phyloP scores from a whole-genome alignment of 1,139 yeast genomes.

The Yarrowia galli region DNA sequence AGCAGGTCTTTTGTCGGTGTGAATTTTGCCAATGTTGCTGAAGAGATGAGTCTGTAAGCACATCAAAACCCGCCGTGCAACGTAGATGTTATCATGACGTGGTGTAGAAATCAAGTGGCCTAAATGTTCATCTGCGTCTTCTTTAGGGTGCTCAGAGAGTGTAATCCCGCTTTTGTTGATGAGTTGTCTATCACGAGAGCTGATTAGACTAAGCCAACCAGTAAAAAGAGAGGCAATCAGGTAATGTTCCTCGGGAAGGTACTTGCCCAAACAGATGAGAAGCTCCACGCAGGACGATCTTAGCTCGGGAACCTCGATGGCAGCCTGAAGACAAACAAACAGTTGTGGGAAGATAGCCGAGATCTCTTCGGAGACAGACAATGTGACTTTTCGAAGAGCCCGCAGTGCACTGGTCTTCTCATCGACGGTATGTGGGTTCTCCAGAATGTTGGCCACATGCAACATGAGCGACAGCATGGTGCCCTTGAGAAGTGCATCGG shows the following conservation, averaged over 20 bases:
- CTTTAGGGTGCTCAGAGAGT: slow-evolving; percentile 43
- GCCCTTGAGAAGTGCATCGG: slow-evolving; percentile 2
- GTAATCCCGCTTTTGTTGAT: slow-evolving; percentile 21
- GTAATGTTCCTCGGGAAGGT: slow-evolving; percentile 4
- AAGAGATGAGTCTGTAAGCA: slow-evolving; percentile 66
- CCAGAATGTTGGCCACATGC: slow-evolving; percentile 21
- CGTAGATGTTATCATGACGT: slow-evolving; percentile 72
- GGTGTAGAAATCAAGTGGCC: slow-evolving; percentile 56
- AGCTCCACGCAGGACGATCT: slow-evolving; percentile 14
- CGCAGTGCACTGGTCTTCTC: slow-evolving; percentile 23
- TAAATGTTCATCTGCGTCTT: slow-evolving; percentile 43
- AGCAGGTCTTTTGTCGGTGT: slow-evolving; percentile 8
- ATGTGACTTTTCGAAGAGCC: slow-evolving; percentile 11
- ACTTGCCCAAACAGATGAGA: slow-evolving; percentile 7
- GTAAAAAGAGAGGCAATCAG: slow-evolving; percentile 14
- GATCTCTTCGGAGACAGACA: slow-evolving; percentile 1
- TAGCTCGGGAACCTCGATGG: slow-evolving; percentile 68
- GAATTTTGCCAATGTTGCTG: slow-evolving; percentile 52
- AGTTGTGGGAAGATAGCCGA: slow-evolving; percentile 77
- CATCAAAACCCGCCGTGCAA: slow-evolving; percentile 76
- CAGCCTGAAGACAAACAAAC: slow-evolving; percentile 83
- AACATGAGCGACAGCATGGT: slow-evolving; percentile 28
- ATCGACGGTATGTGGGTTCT: slow-evolving; percentile 15
- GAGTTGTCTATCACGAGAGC: slow-evolving; percentile 35
- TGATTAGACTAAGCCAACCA: slow-evolving; percentile 12